phyloP scores from a whole-genome alignment of 2,329 filamentous ascomycete genomes.

The Aspergillus floridensis region DNA sequence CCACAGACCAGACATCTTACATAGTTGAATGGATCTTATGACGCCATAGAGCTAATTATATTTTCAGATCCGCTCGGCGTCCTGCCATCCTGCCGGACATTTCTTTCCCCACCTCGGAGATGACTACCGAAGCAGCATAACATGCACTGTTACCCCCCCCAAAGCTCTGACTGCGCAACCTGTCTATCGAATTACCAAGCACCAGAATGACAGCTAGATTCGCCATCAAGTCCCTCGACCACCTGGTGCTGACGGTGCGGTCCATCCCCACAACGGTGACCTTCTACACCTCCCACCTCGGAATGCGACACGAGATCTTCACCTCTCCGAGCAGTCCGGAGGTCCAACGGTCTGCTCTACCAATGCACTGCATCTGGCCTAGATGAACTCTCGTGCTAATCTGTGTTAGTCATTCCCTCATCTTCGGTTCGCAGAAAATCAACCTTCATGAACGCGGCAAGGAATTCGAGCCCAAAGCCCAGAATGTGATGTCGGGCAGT shows the following conservation, averaged over 20 bases:
- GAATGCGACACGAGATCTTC: slow-evolving; percentile 58
- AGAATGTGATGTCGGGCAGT: slow-evolving; percentile 53
- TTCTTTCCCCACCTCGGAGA: not conserved
- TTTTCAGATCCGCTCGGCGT: not conserved
- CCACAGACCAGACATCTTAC: too few relatives aligned
- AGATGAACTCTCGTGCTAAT: not conserved
- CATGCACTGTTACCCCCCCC: not conserved
- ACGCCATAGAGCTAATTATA: not conserved
- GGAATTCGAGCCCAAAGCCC: slow-evolving; percentile 61
- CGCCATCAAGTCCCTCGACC: slow-evolving; percentile 53
- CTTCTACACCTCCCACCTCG: slow-evolving; percentile 57
- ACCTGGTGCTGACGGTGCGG: slow-evolving; percentile 59
- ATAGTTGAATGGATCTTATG: not conserved
- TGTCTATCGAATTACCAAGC: not conserved
- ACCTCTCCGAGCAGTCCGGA: slow-evolving; percentile 38
- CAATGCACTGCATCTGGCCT: not conserved
- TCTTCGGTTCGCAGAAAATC: slow-evolving; percentile 60
- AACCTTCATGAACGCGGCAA: slow-evolving; percentile 59
- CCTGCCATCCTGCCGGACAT: not conserved
- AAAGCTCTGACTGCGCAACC: not conserved
- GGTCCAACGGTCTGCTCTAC: slow-evolving; percentile 19
- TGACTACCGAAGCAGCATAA: not conserved
- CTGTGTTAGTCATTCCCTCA: slow-evolving; percentile 51
- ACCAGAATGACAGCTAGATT: slow-evolving; percentile 19
- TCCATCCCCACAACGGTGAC: slow-evolving; percentile 49